Evolutionary conservation across 768 basidiomycete species (phyloP).

Genomic region (Boletus speciosus): DNA sequence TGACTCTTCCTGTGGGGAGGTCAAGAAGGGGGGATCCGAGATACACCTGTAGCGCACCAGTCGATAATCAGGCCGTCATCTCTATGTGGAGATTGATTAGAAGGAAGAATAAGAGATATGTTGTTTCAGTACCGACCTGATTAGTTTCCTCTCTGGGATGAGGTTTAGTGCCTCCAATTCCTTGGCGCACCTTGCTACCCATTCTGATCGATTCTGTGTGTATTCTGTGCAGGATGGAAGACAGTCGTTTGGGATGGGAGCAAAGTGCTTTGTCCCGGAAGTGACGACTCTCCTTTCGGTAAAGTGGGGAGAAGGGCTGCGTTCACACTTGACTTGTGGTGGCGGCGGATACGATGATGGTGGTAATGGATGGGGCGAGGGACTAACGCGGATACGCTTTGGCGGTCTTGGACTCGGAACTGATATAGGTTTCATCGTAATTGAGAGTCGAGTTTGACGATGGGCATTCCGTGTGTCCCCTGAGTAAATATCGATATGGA

Average conservation of each 20-base stretch:
- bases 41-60: constrained; percentile 17
- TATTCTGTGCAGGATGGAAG: constrained; percentile 15
- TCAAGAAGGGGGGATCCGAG: neutral
- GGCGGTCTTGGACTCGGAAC: neutral
- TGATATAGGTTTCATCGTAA: constrained; percentile 1
- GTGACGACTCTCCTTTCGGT: constrained; percentile 21
- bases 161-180: constrained; percentile 23
- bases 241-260: constrained; percentile 27
- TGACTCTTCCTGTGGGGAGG: constrained; percentile 23
- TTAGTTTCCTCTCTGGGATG: constrained; percentile 20
- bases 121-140: constrained; percentile 23
- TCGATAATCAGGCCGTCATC: constrained; percentile 32
- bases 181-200: constrained; percentile 16
- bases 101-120: neutral
- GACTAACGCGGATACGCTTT: constrained; percentile 15
- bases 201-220: constrained; percentile 20
- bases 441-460: neutral
- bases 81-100: constrained; percentile 5
- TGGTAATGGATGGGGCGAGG: neutral
- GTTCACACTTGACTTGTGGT: constrained; percentile 20
- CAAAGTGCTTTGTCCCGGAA: constrained; percentile 27
- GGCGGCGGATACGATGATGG: neutral
- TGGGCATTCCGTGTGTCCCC: neutral
- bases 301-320: constrained; percentile 11
- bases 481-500: no score